These are phyloP conservation scores for Hymenoscyphus fructigenus DNA, from an alignment of 2,329 filamentous ascomycete species.

Conservation along the genomic window DNA sequence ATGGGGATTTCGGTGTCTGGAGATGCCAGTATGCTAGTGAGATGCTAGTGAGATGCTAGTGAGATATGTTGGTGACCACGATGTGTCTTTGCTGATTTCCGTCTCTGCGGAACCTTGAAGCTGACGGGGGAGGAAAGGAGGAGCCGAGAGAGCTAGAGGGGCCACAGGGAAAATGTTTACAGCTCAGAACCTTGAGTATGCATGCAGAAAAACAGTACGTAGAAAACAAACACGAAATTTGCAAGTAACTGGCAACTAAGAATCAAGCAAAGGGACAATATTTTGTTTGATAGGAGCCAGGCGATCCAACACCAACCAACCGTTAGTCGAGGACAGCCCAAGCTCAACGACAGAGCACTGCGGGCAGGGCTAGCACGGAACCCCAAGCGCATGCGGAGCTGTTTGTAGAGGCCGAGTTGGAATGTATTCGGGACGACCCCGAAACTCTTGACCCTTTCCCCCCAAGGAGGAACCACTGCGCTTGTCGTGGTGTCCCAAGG, in stretches of 20 bases:
- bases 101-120: neutral
- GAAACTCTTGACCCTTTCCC: neutral
- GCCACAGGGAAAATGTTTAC: neutral
- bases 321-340: neutral
- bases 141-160: neutral
- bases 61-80: neutral
- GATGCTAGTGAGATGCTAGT: neutral
- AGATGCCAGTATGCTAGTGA: neutral
- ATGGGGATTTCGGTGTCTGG: constrained; percentile 1
- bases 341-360: neutral
- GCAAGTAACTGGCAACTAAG: neutral
- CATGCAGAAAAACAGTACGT: neutral
- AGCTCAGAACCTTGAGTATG: neutral
- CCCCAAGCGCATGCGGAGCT: neutral
- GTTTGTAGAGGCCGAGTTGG: neutral
- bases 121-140: neutral
- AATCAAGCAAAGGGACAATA: neutral
- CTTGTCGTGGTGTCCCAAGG: neutral
- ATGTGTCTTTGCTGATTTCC: constrained; percentile 1
- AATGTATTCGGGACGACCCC: no score
- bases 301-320: neutral
- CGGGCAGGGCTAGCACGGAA: neutral
- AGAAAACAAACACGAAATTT: neutral
- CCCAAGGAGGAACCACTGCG: neutral
- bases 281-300: neutral